phyloP scores from a whole-genome alignment of 805 yeast species.

The Zygoascus ofunaensis region DNA sequence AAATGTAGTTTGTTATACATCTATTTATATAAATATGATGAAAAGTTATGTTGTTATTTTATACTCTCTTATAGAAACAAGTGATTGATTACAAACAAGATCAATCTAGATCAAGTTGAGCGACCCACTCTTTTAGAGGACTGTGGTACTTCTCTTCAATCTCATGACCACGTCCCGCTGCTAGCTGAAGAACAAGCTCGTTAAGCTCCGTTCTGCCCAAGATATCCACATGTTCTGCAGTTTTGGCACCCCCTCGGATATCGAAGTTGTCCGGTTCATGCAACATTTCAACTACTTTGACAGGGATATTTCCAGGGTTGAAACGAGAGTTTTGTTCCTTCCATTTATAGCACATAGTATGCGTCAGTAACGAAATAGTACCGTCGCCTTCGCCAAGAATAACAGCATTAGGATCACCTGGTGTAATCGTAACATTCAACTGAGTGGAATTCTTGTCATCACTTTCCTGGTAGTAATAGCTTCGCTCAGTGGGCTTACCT shows the following conservation, averaged over 20 bases:
- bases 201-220: conserved; percentile 88
- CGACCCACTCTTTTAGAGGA: conserved; percentile 53
- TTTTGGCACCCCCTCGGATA: conserved; percentile 92
- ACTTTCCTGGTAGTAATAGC: conserved; percentile 75
- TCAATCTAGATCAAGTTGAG: conserved; percentile 37
- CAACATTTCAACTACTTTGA: conserved; percentile 78
- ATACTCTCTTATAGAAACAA: no score
- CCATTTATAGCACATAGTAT: conserved; percentile 89
- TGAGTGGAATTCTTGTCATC: conserved; percentile 41
- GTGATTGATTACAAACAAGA: no score
- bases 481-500: conserved; percentile 94
- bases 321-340: conserved; percentile 48
- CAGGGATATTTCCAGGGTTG: conserved; percentile 69
- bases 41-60: background rate
- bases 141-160: conserved; percentile 56
- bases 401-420: conserved; percentile 58
- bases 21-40: background rate
- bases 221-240: conserved; percentile 97
- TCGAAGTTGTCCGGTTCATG: conserved; percentile 93
- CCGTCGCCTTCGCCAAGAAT: conserved; percentile 91
- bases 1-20: background rate
- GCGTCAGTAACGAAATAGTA: conserved; percentile 80
- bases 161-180: conserved; percentile 64
- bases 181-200: conserved; percentile 74
- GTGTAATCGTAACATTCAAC: conserved; percentile 64